Conservation (phyloP, 2,329 filamentous ascomycete species). For the Plectosphaerella cucumerina region DNA sequence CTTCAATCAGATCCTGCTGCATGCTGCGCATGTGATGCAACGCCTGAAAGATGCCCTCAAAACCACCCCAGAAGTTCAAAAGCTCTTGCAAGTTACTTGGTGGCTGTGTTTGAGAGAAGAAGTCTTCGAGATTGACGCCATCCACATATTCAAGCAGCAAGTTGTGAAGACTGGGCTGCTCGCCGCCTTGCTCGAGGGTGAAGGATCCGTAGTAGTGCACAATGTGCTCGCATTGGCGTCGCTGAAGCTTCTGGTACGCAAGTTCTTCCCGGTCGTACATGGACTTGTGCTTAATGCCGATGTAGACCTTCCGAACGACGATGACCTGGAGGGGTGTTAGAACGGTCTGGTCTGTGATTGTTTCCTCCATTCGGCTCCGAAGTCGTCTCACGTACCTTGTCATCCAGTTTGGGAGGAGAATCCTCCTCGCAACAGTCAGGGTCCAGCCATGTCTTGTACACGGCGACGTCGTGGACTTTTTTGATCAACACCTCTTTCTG, state of each 20-base stretch:
- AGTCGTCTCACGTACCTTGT: no score
- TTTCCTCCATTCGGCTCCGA: no score
- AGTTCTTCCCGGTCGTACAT: background rate
- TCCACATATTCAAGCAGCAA: background rate
- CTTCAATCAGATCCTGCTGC: no score
- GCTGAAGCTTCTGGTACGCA: background rate
- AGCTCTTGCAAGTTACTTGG: background rate
- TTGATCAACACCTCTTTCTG: background rate
- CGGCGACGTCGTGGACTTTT: background rate
- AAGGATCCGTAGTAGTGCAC: conserved; percentile 6
- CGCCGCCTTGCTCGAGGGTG: background rate
- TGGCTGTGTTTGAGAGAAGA: background rate
- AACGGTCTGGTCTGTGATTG: no score
- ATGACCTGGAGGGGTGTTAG: no score
- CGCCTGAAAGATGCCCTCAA: background rate
- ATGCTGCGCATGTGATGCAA: background rate
- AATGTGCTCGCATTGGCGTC: background rate
- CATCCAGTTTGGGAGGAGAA: no score
- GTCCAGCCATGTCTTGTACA: no score
- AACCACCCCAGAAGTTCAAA: background rate
- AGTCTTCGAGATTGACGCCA: background rate
- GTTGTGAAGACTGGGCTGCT: background rate
- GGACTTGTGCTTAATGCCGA: background rate
- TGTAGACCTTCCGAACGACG: background rate
- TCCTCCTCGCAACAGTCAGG: no score